Evolutionary conservation across 176 grass and related monocot species (phyloP), one percentile per base, ranked within the genome.

Genomic region (Urochloa ruziziensis): DNA sequence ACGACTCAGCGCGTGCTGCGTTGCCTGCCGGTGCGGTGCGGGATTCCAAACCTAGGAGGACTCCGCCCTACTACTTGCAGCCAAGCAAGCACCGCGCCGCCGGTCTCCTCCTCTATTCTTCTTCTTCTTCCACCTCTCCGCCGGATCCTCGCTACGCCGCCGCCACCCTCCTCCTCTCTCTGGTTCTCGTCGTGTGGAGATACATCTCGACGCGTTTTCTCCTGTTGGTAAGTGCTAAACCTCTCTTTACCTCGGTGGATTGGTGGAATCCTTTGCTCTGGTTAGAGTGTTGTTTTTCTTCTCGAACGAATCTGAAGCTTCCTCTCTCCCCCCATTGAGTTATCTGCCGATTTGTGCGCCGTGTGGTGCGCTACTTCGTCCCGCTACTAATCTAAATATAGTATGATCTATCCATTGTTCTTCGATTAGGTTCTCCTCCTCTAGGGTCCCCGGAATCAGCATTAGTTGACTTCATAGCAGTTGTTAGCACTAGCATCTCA

Each of bases 31-130:
- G 63, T 37, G 65, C 65, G 40, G 42, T 46, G 21, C 25, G 10
- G 48, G 71, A 74, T 54, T 74, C 71, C 71, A 74, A 74, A 74
- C 70, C 70, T 74, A 74, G 46, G 46, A 73, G 29, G 29, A 18
- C 62, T 30, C 15, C 30, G 14, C 16, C 30, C 62, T 30, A 5
- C 62, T 7, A 18, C 29, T 64, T 3, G 10, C 44, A 29, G 49
- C 44, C 69, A 32, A 17, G 19, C 27, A 25, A 73, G 16, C 28
- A 28, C 44, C 30, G 27, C 16, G 44, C 70, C 46, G 46, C 70
- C 25, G 30, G 27, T 32, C 70, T 28, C 69, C 69, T 15, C 69
- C 30, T 24, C 27, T 28, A n/a, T 12, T 47, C 1, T 0, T 7
- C 5, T 19, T 52, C 49, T 19, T 18, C 42, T 30, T 25, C 7